Base-by-base conservation (phyloP, 305 asterid genomes). In the Euphrasia arctica region DNA sequence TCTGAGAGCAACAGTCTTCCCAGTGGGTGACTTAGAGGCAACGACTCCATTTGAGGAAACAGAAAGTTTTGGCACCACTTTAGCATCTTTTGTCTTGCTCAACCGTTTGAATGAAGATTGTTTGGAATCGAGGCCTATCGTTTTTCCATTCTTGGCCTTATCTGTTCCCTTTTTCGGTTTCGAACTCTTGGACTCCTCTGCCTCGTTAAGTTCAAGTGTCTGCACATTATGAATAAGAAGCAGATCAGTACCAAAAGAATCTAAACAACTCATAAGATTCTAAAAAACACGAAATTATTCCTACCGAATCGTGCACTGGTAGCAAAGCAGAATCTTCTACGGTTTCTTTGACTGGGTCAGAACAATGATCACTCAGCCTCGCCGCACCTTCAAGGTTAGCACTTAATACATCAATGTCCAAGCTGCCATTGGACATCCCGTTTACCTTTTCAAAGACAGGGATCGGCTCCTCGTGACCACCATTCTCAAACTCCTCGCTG, bases 11-110 rank as follows among this genome's bases (percentile, higher is more conserved):
- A 52, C 56, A 27, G 70, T 9, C 76, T 61, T 81, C 65, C 9
- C 10, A 36, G 42, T 7, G 8, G 7, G 42, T 36, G 85, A 73
- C n/a, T n/a, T n/a, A n/a, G n/a, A n/a, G 67, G 72, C 68, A 22
- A 39, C 25, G 15, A 77, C 67, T 56, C 93, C 87, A 71, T 88
- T 88, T 48, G 90, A 72, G 62, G 78, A 73, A 64, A 49, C 74
- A 29, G 84, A 71, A 75, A 77, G 54, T 67, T 70, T 71, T 32
- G 50, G 63, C 39, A 36, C 78, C 77, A 76, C 86, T 70, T 70
- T 82, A n/a, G 72, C 83, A 69, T 81, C 83, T 75, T 77, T 81
- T 62, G 63, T 73, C 79, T 78, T 83, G 71, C 78, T 79, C 50
- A 73, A 18, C 32, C 70, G 77, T 6, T 81, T 54, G 49, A 62